Conservation (phyloP, 148 eudicot genomes). For the Persicaria tinctoria region DNA sequence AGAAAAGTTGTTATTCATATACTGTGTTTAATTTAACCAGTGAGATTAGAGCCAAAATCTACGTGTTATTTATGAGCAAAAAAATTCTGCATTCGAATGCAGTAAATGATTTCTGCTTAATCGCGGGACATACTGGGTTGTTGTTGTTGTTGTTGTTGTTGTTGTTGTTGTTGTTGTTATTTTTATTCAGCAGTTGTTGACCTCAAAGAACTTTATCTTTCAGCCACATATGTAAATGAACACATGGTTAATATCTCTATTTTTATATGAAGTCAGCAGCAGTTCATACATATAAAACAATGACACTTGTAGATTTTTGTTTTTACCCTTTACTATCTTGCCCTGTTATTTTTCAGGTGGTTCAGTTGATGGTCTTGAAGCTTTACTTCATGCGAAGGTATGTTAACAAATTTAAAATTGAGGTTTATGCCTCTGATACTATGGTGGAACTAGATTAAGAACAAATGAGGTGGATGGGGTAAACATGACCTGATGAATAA, state of each 20-base stretch:
- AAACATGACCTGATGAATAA: not conserved
- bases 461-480: not conserved
- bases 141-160: no score
- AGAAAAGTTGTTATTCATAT: not conserved
- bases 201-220: not conserved
- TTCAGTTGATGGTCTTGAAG: constrained; percentile 77
- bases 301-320: not conserved
- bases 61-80: not conserved
- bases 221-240: not conserved
- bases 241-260: not conserved
- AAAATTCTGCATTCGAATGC: not conserved
- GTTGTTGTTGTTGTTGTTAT: no score
- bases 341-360: constrained; percentile 56
- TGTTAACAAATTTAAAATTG: not conserved
- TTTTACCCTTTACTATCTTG: not conserved
- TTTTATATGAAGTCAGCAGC: not conserved
- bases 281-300: not conserved
- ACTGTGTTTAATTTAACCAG: not conserved
- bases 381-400: constrained; percentile 88
- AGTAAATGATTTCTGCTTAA: not conserved
- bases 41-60: constrained; percentile 1
- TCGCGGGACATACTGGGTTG: no score
- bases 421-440: not conserved
- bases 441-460: not conserved
- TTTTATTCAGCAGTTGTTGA: not conserved